These are phyloP conservation scores for Guyanaporus albipodus DNA, from an alignment of 768 basidiomycete species.

Conservation along the genomic window DNA sequence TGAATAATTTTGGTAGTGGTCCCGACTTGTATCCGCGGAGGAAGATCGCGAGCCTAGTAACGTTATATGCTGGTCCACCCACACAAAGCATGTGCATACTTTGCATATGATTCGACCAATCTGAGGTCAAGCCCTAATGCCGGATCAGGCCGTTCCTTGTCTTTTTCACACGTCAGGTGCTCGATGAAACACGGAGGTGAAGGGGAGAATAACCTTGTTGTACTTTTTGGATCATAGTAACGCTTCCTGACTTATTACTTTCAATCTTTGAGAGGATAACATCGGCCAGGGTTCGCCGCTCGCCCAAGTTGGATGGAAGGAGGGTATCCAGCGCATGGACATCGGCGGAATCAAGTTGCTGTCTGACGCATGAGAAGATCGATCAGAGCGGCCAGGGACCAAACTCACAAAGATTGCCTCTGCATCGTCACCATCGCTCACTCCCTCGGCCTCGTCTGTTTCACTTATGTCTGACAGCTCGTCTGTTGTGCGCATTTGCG, in stretches of 20 bases:
- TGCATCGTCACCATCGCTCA: slow-evolving; percentile 35
- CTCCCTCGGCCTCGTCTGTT: slow-evolving; percentile 26
- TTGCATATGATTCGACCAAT: slow-evolving; percentile 89
- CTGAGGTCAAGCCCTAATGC: slow-evolving; percentile 87
- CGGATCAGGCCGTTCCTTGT: slow-evolving; percentile 64
- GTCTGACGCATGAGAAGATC: slow-evolving; percentile 6
- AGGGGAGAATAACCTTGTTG: slow-evolving; percentile 44
- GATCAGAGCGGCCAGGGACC: slow-evolving; percentile 1
- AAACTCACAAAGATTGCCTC: slow-evolving; percentile 60
- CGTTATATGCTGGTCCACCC: slow-evolving; percentile 3
- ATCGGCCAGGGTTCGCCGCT: slow-evolving; percentile 88
- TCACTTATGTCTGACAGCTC: slow-evolving; percentile 61
- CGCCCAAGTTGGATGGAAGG: slow-evolving; percentile 68
- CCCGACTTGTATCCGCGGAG: slow-evolving; percentile 90
- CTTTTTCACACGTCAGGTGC: slow-evolving; percentile 26
- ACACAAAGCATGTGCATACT: slow-evolving; percentile 51
- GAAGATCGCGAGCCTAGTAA: slow-evolving; percentile 72
- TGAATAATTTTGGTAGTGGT: slow-evolving; percentile 94
- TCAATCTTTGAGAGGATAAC: slow-evolving; percentile 95
- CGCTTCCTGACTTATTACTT: slow-evolving; percentile 49
- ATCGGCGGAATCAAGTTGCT: slow-evolving; percentile 92
- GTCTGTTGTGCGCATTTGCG: slow-evolving; percentile 30
- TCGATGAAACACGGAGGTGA: not conserved
- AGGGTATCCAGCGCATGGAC: slow-evolving; percentile 80
- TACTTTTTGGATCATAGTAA: slow-evolving; percentile 56